Percentiles rank a stretch among this genome's conserved stretches.
These are phyloP conservation scores for Lactifluus hygrophoroides DNA, from an alignment of 768 basidiomycete genomes.

Conservation along the genomic window DNA sequence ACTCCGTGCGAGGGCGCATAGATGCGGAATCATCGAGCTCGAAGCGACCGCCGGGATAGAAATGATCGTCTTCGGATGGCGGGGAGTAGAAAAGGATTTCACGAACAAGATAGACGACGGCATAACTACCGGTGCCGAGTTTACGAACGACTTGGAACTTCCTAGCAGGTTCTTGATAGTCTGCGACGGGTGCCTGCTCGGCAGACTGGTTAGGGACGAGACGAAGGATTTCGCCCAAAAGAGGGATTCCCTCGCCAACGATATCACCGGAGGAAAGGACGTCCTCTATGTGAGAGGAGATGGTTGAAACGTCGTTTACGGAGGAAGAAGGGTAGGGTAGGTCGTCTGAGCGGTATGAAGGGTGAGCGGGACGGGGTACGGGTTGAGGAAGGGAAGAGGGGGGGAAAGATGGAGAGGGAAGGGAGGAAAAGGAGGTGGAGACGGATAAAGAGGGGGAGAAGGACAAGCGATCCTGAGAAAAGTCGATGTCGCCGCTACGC, in stretches of 20 bases:
- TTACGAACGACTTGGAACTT: conserved; percentile 81
- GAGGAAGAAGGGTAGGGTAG: conserved; percentile 2
- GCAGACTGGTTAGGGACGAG: conserved; percentile 43
- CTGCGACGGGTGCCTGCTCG: conserved; percentile 27
- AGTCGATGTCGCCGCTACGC: conserved; percentile 22
- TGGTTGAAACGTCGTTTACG: conserved; percentile 10
- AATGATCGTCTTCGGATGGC: conserved; percentile 35
- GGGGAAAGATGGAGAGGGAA: conserved; percentile 28
- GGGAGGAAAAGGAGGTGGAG: conserved; percentile 27
- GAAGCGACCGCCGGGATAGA: conserved; percentile 40
- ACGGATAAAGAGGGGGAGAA: conserved; percentile 22
- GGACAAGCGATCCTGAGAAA: conserved; percentile 29
- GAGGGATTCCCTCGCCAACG: conserved; percentile 17
- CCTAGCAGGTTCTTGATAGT: conserved; percentile 42
- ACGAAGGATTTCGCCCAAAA: conserved; percentile 51
- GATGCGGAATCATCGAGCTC: conserved; percentile 28
- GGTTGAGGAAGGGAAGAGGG: conserved; percentile 22
- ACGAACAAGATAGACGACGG: conserved; percentile 87
- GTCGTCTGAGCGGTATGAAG: conserved; percentile 21
- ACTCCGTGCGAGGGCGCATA: conserved; percentile 32
- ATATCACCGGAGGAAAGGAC: conserved; percentile 20
- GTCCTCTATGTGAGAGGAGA: conserved; percentile 15
- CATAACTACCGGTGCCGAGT: conserved; percentile 86
- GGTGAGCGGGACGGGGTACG: conserved; percentile 22
- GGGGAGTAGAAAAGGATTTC: conserved; percentile 43